Conservation (phyloP, 352 stramenopile species). For the Blastocystis hominis region DNA sequence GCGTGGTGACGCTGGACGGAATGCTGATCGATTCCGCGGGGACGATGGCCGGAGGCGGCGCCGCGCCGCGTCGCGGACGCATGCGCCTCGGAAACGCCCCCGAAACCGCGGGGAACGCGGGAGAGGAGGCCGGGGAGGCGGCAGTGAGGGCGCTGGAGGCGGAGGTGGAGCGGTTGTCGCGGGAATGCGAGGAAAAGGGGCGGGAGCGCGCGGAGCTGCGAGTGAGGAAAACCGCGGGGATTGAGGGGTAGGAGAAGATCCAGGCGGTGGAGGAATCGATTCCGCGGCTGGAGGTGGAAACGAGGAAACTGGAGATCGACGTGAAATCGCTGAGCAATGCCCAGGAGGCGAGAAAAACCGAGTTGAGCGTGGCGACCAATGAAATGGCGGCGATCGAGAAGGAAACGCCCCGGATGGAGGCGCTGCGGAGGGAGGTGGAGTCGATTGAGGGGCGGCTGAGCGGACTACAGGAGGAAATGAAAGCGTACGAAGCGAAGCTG, state of each 20-base stretch:
- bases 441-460: neutral
- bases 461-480: neutral
- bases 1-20: conserved; percentile 91
- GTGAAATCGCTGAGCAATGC: conserved; percentile 65
- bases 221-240: neutral
- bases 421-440: neutral
- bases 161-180: conserved; percentile 63
- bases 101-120: neutral
- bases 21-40: conserved; percentile 95
- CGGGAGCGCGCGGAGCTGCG: conserved; percentile 31
- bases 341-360: conserved; percentile 68
- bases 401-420: neutral
- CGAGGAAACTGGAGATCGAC: conserved; percentile 73
- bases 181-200: conserved; percentile 60
- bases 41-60: conserved; percentile 95
- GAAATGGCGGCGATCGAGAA: neutral
- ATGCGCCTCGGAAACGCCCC: conserved; percentile 2
- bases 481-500: conserved; percentile 42
- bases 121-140: conserved; percentile 64
- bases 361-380: neutral
- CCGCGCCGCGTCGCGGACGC: conserved; percentile 66
- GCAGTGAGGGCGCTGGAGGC: conserved; percentile 64
- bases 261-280: conserved; percentile 10
- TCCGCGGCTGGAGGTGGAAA: conserved; percentile 63
- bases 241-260: neutral